Conservation (phyloP, 1,284 basidiomycete species). For the Boletus semigastroideus region DNA sequence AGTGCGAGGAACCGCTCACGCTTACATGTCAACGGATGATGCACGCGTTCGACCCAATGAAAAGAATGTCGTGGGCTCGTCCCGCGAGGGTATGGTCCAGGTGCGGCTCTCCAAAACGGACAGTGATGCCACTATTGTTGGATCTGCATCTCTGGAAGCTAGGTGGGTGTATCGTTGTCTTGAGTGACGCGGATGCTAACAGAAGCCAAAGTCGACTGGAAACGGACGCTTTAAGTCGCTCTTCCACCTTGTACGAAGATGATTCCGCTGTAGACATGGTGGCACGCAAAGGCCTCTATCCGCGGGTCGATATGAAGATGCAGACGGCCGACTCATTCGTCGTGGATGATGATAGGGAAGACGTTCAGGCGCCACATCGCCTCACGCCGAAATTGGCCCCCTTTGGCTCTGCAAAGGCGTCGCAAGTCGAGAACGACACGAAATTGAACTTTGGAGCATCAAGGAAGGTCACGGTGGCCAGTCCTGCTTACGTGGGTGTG, state of each 20-base stretch:
- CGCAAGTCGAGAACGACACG: background rate
- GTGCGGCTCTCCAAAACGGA: background rate
- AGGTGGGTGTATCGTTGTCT: slow-evolving; percentile 1
- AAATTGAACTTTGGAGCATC: background rate
- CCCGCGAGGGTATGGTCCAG: background rate
- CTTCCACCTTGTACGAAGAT: background rate
- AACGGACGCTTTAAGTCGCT: background rate
- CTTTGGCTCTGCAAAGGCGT: background rate
- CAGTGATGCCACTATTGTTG: background rate
- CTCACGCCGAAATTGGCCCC: background rate
- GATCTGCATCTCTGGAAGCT: background rate
- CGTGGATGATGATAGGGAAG: background rate
- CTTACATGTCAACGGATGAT: background rate
- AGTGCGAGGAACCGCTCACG: background rate
- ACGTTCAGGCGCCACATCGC: background rate
- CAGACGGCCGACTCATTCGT: background rate
- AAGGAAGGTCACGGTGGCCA: background rate
- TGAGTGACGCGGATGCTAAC: slow-evolving; percentile 1
- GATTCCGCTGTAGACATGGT: background rate
- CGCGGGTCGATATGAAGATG: background rate
- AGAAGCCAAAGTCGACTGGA: background rate
- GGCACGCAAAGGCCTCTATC: background rate
- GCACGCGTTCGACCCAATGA: background rate
- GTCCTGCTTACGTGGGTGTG: background rate
- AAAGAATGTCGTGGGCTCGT: background rate